phyloP scores from a whole-genome alignment of 2,329 filamentous ascomycete genomes.

The Alternaria solani region DNA sequence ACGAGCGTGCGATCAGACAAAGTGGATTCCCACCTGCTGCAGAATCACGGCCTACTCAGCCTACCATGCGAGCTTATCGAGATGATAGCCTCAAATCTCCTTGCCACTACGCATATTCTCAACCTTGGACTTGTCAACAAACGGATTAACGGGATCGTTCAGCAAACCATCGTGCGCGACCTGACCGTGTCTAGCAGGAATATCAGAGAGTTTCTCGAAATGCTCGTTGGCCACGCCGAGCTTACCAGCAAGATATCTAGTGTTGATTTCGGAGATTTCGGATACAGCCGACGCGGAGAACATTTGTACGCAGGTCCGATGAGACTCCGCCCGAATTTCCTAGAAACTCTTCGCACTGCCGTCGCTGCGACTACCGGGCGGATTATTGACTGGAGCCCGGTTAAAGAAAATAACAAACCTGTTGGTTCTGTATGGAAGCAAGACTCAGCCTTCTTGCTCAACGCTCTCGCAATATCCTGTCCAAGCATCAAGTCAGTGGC shows the following conservation, averaged over 20 bases:
- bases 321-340: neutral
- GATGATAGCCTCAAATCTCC: conserved; percentile 13
- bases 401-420: neutral
- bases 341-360: conserved; percentile 3
- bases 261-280: conserved; percentile 25
- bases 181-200: conserved; percentile 16
- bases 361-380: conserved; percentile 6
- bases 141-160: conserved; percentile 18
- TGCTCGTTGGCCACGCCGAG: conserved; percentile 14
- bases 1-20: neutral
- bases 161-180: conserved; percentile 23
- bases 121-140: conserved; percentile 23
- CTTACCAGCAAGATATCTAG: conserved; percentile 18
- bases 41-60: conserved; percentile 3
- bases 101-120: conserved; percentile 1
- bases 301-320: conserved; percentile 5
- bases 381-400: neutral
- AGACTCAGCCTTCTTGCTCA: conserved; percentile 18
- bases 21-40: neutral
- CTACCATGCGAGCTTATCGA: conserved; percentile 24
- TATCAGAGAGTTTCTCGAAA: conserved; percentile 19
- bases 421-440: conserved; percentile 8
- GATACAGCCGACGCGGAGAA: neutral
- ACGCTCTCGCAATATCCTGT: conserved; percentile 18
- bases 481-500: conserved; percentile 23